Evolutionary conservation across 306 rosid species (phyloP).

Genomic region (Lathyrus oleraceus): DNA sequence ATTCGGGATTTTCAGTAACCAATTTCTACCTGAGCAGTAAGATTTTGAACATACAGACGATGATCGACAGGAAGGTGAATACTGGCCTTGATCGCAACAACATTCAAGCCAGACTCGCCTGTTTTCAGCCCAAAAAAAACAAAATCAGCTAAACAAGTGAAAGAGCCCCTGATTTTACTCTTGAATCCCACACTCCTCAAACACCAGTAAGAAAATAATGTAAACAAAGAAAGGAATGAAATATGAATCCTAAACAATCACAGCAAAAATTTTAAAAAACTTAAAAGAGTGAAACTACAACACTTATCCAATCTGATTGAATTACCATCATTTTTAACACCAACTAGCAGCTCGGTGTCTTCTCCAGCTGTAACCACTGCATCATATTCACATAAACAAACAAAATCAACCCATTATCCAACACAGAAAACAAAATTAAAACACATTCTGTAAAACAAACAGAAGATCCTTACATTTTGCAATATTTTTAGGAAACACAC

Average conservation of each 20-base stretch:
- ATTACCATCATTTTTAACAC: constrained; percentile 87
- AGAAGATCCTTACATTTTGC: constrained; percentile 57
- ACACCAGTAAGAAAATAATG: not conserved
- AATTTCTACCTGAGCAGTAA: constrained; percentile 71
- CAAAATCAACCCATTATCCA: constrained; percentile 18
- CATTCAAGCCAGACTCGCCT: constrained; percentile 77
- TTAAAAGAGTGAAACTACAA: constrained; percentile 10
- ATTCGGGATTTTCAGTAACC: not conserved
- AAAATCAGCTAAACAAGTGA: constrained; percentile 33
- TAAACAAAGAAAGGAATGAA: constrained; percentile 2
- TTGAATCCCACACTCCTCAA: not conserved
- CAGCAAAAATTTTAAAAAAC: not conserved
- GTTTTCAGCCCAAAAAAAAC: constrained; percentile 45
- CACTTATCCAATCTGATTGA: constrained; percentile 14
- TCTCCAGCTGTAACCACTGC: constrained; percentile 87
- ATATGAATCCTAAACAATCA: not conserved
- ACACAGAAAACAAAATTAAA: not conserved
- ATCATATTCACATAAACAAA: constrained; percentile 36
- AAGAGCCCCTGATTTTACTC: constrained; percentile 20
- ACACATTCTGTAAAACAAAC: not conserved
- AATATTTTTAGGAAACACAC: constrained; percentile 73
- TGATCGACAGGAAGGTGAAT: constrained; percentile 86
- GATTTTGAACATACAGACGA: constrained; percentile 76
- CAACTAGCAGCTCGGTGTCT: constrained; percentile 80
- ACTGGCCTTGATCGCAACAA: constrained; percentile 82